Percentiles rank a stretch among this genome's conserved stretches.
Conservation (phyloP, 2,329 filamentous ascomycete species). For the Leptodontidium sp. region DNA sequence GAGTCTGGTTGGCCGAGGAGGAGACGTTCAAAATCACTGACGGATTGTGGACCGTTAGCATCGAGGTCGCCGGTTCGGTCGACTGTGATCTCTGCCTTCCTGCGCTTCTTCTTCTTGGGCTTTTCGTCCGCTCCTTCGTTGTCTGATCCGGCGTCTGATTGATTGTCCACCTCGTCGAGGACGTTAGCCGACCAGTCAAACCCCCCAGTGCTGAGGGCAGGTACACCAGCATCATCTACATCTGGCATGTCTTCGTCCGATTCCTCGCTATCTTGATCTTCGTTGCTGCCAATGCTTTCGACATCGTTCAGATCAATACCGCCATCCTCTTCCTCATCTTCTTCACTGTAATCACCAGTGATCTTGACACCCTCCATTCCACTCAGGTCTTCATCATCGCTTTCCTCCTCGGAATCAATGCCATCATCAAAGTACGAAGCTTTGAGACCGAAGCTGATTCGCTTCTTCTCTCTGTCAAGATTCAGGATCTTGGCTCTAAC, state of each 20-base stretch:
- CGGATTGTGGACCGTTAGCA: constrained; percentile 84
- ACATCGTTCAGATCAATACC: constrained; percentile 45
- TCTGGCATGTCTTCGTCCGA: constrained; percentile 47
- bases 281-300: constrained; percentile 52
- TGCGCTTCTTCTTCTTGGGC: constrained; percentile 76
- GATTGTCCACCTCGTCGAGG: constrained; percentile 59
- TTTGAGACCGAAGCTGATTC: constrained; percentile 90
- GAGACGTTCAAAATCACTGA: constrained; percentile 92
- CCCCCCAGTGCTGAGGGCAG: constrained; percentile 74
- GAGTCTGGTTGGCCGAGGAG: constrained; percentile 92
- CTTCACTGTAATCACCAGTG: constrained; percentile 56
- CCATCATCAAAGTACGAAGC: constrained; percentile 83
- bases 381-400: constrained; percentile 57
- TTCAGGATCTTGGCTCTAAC: constrained; percentile 91
- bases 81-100: constrained; percentile 79
- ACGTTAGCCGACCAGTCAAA: constrained; percentile 88
- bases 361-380: constrained; percentile 53
- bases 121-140: constrained; percentile 49
- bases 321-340: constrained; percentile 50
- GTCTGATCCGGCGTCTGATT: constrained; percentile 56
- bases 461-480: constrained; percentile 76
- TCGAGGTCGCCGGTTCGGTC: constrained; percentile 95
- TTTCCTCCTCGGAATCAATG: constrained; percentile 57
- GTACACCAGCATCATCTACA: constrained; percentile 44
- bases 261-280: constrained; percentile 38